Percentiles rank a stretch among this genome's conserved stretches.
Conservation (phyloP, 331 rosid species). For the Malus hybrid region DNA sequence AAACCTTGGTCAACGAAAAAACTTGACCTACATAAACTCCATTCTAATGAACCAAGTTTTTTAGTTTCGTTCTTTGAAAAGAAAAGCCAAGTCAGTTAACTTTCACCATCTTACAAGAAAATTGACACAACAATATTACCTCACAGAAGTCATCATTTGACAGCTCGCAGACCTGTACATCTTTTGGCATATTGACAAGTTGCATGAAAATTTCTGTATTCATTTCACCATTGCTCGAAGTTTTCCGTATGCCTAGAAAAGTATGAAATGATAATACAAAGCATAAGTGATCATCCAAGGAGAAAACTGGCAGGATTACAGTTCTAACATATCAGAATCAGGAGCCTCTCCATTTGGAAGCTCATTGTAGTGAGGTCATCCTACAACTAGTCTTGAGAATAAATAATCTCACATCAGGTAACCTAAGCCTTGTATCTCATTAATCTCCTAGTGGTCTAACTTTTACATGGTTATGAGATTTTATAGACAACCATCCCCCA, state of each 20-base stretch:
- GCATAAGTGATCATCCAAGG: slow-evolving; percentile 15
- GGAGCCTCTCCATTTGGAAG: not conserved
- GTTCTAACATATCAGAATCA: not conserved
- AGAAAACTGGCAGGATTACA: not conserved
- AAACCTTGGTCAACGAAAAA: not conserved
- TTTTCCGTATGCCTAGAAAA: slow-evolving; percentile 39
- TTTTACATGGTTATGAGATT: not conserved
- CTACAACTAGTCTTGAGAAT: not conserved
- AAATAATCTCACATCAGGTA: not conserved
- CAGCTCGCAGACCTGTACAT: slow-evolving; percentile 43
- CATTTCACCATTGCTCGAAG: slow-evolving; percentile 22
- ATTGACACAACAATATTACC: slow-evolving; percentile 32
- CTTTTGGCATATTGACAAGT: slow-evolving; percentile 38
- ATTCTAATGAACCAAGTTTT: not conserved
- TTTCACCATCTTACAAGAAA: not conserved
- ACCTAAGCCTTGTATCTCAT: not conserved
- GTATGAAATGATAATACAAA: not conserved
- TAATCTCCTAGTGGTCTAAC: not conserved
- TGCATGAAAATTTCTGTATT: slow-evolving; percentile 41
- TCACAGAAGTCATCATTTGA: slow-evolving; percentile 68
- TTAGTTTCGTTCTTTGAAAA: not conserved
- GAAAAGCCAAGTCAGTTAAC: not conserved
- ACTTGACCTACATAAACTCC: not conserved
- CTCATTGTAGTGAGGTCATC: not conserved
- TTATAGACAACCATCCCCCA: not conserved